Percentiles rank a stretch among this genome's conserved stretches.
phyloP scores from a whole-genome alignment of 148 eudicot species.

The Cornus florida region DNA sequence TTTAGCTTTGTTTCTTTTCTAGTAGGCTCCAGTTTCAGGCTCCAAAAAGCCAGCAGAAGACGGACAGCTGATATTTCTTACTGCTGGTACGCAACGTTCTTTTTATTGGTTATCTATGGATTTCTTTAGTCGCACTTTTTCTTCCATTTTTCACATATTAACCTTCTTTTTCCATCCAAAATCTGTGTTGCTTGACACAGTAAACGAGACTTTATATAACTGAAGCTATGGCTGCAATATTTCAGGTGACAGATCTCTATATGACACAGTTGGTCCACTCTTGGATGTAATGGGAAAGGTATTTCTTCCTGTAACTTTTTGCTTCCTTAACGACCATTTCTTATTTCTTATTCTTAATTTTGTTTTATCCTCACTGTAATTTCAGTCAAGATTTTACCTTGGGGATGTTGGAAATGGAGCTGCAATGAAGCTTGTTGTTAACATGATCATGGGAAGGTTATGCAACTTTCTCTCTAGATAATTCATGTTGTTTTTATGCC shows the following conservation, averaged over 20 bases:
- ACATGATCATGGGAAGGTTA: constrained; percentile 99
- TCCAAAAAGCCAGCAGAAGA: constrained; percentile 97
- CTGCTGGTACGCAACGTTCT: constrained; percentile 57
- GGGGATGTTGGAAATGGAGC: constrained; percentile 99
- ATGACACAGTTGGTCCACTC: constrained; percentile 61
- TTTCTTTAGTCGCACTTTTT: neutral
- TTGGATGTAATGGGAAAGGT: constrained; percentile 99
- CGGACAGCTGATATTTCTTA: constrained; percentile 84
- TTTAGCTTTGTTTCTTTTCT: constrained; percentile 11
- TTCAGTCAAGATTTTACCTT: constrained; percentile 84
- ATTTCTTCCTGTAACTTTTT: constrained; percentile 11
- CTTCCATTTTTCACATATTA: neutral
- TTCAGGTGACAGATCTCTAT: constrained; percentile 79
- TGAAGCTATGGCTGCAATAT: constrained; percentile 27
- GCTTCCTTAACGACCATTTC: neutral
- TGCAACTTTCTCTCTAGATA: constrained; percentile 3
- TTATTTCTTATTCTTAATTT: neutral
- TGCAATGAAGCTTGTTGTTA: constrained; percentile 98
- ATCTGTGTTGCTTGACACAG: neutral
- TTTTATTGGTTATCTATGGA: neutral
- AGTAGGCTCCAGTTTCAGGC: constrained; percentile 96
- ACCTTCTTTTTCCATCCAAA: neutral
- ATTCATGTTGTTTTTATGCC: neutral
- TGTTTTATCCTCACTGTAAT: constrained; percentile 14
- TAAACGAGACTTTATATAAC: neutral